Conservation (phyloP, 129 eudicot species). For the Centaurea solstitialis region DNA sequence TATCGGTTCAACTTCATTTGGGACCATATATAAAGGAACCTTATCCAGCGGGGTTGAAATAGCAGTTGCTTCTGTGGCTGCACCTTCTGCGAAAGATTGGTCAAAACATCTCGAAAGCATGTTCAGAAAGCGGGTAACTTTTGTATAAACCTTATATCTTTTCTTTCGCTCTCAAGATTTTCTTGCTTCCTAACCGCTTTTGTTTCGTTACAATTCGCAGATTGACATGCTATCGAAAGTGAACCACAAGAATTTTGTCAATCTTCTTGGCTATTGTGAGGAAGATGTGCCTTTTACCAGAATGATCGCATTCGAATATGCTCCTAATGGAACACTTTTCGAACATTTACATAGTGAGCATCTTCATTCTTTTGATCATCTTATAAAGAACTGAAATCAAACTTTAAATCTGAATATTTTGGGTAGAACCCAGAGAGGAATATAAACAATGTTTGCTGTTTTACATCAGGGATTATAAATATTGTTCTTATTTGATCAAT, state of each 20-base stretch:
- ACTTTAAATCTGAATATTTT: not conserved
- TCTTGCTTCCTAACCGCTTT: not conserved
- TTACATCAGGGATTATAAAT: not conserved
- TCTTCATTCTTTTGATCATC: not conserved
- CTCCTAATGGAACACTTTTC: slow-evolving; percentile 93
- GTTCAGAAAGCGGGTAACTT: slow-evolving; percentile 81
- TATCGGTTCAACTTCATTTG: slow-evolving; percentile 63
- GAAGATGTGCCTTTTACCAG: slow-evolving; percentile 90
- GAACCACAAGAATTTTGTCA: slow-evolving; percentile 89
- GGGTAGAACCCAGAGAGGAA: not conserved
- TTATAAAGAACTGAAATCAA: not conserved
- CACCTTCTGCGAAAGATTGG: slow-evolving; percentile 75
- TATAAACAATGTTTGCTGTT: not conserved
- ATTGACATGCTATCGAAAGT: slow-evolving; percentile 75
- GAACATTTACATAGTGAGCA: slow-evolving; percentile 91
- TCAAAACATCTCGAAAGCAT: slow-evolving; percentile 57
- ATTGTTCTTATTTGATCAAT: not conserved
- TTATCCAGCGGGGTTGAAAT: slow-evolving; percentile 94
- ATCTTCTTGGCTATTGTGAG: slow-evolving; percentile 83
- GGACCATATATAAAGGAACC: slow-evolving; percentile 90
- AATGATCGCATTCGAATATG: slow-evolving; percentile 95
- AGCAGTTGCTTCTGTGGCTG: slow-evolving; percentile 76
- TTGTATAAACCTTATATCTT: not conserved
- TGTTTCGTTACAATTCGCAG: slow-evolving; percentile 41
- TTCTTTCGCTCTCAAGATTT: not conserved